Conservation (phyloP, 2,329 filamentous ascomycete species). For the Botrytis sinoallii region DNA sequence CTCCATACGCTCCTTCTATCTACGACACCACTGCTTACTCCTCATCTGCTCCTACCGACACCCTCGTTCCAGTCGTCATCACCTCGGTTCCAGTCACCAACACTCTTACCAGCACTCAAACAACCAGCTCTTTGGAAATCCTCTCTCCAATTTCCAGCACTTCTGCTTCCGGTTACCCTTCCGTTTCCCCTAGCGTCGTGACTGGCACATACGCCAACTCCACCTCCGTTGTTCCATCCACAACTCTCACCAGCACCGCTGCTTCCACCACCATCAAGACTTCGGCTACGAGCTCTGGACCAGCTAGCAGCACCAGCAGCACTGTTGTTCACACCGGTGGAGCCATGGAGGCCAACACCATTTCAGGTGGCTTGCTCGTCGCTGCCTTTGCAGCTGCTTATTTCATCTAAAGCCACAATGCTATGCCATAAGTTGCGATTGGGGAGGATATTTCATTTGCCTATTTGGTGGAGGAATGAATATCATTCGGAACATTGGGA, state of each 20-base stretch:
- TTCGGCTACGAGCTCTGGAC: not conserved
- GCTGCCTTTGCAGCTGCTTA: not conserved
- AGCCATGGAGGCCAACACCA: not conserved
- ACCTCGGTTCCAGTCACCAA: not conserved
- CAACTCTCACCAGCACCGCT: not conserved
- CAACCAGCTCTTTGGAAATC: not conserved
- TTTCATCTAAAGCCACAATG: not conserved
- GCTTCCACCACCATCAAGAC: not conserved
- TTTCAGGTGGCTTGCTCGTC: not conserved
- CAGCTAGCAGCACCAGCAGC: not conserved
- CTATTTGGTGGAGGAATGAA: not conserved
- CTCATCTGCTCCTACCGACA: not conserved
- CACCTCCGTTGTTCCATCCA: not conserved
- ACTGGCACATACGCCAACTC: not conserved
- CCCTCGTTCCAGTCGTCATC: not conserved
- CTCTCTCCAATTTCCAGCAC: not conserved
- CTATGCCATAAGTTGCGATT: not conserved
- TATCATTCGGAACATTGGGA: not conserved
- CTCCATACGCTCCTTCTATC: not conserved
- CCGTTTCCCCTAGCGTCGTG: not conserved
- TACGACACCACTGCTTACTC: not conserved
- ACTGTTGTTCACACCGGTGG: not conserved
- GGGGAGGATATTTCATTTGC: not conserved
- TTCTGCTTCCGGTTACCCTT: not conserved
- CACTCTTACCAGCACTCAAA: not conserved